Evolutionary conservation across 129 eudicot species (phyloP).

Genomic region (Rutidosis leptorrhynchoides): DNA sequence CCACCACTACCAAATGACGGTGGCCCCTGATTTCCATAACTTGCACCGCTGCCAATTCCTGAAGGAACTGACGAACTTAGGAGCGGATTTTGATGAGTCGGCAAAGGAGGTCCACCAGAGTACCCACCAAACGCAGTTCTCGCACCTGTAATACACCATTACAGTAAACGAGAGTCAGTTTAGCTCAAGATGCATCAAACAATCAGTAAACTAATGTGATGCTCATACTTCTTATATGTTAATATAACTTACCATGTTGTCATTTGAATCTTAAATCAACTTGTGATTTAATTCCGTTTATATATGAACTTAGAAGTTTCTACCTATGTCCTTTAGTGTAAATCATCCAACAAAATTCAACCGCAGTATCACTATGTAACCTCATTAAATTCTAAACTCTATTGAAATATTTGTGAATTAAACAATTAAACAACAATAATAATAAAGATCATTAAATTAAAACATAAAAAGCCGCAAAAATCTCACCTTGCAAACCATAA

Average conservation of each 20-base stretch:
- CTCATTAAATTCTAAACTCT: neutral
- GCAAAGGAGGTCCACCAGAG: slow-evolving; percentile 43
- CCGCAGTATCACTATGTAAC: neutral
- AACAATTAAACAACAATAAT: neutral
- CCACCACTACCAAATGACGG: slow-evolving; percentile 22
- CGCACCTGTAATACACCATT: slow-evolving; percentile 35
- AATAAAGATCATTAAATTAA: neutral
- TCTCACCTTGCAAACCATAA: slow-evolving; percentile 33
- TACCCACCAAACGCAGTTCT: slow-evolving; percentile 31
- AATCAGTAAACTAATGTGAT: neutral
- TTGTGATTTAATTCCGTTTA: neutral
- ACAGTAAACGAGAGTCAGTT: slow-evolving; percentile 8
- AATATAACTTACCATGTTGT: too few species aligned
- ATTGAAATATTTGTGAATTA: neutral
- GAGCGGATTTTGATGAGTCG: slow-evolving; percentile 38
- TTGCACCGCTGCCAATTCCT: slow-evolving; percentile 38
- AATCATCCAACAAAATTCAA: neutral
- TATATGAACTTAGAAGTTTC: neutral
- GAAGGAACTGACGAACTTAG: slow-evolving; percentile 35
- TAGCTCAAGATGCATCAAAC: neutral
- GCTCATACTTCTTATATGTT: neutral
- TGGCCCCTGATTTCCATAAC: slow-evolving; percentile 57
- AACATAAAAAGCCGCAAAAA: neutral
- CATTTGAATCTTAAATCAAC: neutral
- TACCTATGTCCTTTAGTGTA: neutral